Percentiles rank a stretch among this genome's conserved stretches.
Evolutionary conservation across 139 green algal genomes (phyloP).

Genomic region (Chlamydomonas sp.): DNA sequence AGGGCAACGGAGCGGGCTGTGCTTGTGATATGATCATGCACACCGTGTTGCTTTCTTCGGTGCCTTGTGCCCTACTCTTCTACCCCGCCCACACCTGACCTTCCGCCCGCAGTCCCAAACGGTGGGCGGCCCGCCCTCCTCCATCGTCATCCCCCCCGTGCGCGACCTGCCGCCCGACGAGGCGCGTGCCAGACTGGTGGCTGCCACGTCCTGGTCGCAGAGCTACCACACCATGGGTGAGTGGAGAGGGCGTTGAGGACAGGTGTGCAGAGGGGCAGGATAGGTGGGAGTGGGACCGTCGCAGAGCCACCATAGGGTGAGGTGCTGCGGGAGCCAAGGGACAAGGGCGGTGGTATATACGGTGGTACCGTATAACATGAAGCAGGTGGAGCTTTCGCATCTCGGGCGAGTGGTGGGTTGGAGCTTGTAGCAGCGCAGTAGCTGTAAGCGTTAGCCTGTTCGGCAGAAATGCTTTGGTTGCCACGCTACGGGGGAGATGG

Average conservation of each 20-base stretch:
- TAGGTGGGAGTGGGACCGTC: background rate
- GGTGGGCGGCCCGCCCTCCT: background rate
- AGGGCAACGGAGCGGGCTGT: background rate
- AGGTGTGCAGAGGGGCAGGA: background rate
- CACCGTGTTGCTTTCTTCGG: background rate
- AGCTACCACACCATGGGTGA: slow-evolving; percentile 32
- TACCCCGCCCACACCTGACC: no score
- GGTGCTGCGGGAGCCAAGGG: background rate
- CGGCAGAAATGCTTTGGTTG: no score
- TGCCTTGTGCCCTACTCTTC: no score
- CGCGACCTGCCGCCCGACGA: slow-evolving; percentile 50
- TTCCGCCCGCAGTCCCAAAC: no score
- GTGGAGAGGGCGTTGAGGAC: background rate
- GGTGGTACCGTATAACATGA: background rate
- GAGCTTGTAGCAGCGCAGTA: no score
- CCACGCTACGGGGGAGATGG: no score
- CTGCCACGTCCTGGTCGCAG: slow-evolving; percentile 41
- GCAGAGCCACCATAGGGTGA: background rate
- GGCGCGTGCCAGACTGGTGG: slow-evolving; percentile 32
- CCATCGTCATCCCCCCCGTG: slow-evolving; percentile 58
- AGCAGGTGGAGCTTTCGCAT: background rate
- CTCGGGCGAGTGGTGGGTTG: background rate
- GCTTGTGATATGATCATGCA: background rate
- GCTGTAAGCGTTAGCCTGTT: no score
- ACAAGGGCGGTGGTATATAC: background rate